A percentile compares a stretch with the other conserved stretches of the same genome.
These are phyloP conservation scores for Pezicula carpinea DNA, from an alignment of 2,329 filamentous ascomycete genomes.

Conservation along the genomic window DNA sequence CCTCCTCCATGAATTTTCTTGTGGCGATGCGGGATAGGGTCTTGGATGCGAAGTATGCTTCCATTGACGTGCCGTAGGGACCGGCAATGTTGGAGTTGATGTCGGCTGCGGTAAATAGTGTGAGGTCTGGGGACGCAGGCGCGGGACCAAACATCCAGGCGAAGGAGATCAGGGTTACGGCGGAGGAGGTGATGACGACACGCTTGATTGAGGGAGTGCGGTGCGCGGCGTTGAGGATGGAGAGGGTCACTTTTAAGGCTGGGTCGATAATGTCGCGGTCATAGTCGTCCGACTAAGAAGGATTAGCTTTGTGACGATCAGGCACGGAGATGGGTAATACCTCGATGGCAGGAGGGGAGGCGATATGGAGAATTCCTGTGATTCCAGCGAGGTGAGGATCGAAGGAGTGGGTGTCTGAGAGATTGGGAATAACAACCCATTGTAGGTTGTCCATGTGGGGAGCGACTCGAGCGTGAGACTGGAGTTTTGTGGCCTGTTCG, in stretches of 20 bases:
- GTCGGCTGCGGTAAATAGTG: conserved; percentile 12
- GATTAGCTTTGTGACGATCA: conserved; percentile 1
- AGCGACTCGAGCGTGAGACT: conserved; percentile 18
- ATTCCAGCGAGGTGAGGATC: conserved; percentile 1
- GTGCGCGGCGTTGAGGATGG: conserved; percentile 16
- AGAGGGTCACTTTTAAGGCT: conserved; percentile 13
- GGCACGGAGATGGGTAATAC: conserved; percentile 1
- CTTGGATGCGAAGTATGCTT: conserved; percentile 26
- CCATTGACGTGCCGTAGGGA: conserved; percentile 13
- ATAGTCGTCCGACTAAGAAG: conserved; percentile 11
- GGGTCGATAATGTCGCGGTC: conserved; percentile 17
- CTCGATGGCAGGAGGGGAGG: conserved; percentile 5
- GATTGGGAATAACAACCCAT: conserved; percentile 5
- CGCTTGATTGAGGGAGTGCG: conserved; percentile 13
- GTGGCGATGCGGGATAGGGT: conserved; percentile 19
- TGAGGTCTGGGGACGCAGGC: conserved; percentile 10
- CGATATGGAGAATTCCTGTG: conserved; percentile 6
- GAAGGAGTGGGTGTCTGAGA: conserved; percentile 3
- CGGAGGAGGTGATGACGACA: conserved; percentile 21
- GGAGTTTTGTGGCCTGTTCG: conserved; percentile 9
- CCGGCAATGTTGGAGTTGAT: conserved; percentile 7
- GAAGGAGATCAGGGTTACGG: conserved; percentile 20
- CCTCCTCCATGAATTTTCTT: conserved; percentile 14
- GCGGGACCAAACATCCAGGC: conserved; percentile 8
- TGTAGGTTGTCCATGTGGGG: conserved; percentile 21